Percentiles rank a stretch among this genome's conserved stretches.
phyloP scores from a whole-genome alignment of 805 yeast genomes.

The Metschnikowia reukaufii region DNA sequence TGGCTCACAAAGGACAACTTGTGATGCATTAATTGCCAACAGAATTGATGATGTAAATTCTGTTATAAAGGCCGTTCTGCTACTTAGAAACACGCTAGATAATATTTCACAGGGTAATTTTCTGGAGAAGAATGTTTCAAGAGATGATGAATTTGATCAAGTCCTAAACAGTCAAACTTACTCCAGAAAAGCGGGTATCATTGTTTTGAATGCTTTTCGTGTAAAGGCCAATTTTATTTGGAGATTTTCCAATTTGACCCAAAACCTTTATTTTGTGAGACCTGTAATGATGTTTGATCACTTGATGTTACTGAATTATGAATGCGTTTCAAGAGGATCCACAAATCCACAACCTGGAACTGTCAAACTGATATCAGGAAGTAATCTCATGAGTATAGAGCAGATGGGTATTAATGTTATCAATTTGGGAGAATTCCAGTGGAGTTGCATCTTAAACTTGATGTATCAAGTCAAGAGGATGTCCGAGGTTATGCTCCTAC shows the following conservation, averaged over 20 bases:
- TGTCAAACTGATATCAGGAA: constrained; percentile 22
- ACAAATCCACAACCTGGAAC: constrained; percentile 11
- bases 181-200: constrained; percentile 20
- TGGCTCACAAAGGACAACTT: constrained; percentile 1
- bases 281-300: constrained; percentile 39
- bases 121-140: background rate
- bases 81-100: constrained; percentile 16
- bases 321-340: constrained; percentile 4
- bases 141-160: constrained; percentile 10
- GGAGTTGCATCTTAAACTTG: constrained; percentile 32
- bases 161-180: constrained; percentile 6
- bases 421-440: constrained; percentile 21
- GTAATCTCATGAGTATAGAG: constrained; percentile 23
- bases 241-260: constrained; percentile 27
- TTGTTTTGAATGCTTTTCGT: constrained; percentile 35
- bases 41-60: constrained; percentile 12
- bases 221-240: constrained; percentile 33
- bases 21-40: constrained; percentile 5
- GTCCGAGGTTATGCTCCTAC: constrained; percentile 27
- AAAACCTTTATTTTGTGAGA: constrained; percentile 23
- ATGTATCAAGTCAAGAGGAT: constrained; percentile 23
- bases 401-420: constrained; percentile 18
- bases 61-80: constrained; percentile 15
- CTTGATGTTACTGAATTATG: constrained; percentile 21
- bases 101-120: constrained; percentile 13